These are phyloP conservation scores for Akanthomyces lecanii DNA, from an alignment of 2,329 filamentous ascomycete genomes.

Conservation along the genomic window DNA sequence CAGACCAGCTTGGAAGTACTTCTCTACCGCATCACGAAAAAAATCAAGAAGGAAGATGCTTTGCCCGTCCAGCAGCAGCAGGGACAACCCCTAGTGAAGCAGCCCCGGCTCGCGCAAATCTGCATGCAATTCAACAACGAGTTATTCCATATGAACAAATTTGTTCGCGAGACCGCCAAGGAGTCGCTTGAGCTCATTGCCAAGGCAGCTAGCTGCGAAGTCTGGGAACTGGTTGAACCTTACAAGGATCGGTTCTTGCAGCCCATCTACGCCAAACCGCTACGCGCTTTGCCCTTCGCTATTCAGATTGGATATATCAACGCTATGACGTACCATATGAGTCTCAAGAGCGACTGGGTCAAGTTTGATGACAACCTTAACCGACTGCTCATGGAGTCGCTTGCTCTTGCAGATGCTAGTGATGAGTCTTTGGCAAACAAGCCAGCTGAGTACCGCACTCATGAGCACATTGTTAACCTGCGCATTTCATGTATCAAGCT, in stretches of 20 bases:
- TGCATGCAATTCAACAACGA: conserved; percentile 85
- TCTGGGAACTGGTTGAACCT: conserved; percentile 83
- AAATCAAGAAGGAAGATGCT: conserved; percentile 71
- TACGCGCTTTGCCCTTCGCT: conserved; percentile 86
- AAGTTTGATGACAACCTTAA: conserved; percentile 90
- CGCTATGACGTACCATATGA: conserved; percentile 91
- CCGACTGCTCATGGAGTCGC: conserved; percentile 83
- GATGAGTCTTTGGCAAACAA: conserved; percentile 92
- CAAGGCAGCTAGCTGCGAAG: conserved; percentile 68
- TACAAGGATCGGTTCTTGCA: conserved; percentile 86
- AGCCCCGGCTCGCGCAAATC: conserved; percentile 65
- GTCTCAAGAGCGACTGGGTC: conserved; percentile 82
- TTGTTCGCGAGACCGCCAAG: conserved; percentile 85
- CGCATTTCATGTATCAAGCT: conserved; percentile 91
- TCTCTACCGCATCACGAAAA: conserved; percentile 72
- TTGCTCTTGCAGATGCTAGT: conserved; percentile 89
- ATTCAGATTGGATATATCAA: conserved; percentile 98
- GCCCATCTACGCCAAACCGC: conserved; percentile 91
- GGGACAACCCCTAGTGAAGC: conserved; percentile 44
- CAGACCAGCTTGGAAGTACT: conserved; percentile 79
- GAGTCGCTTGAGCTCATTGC: conserved; percentile 77
- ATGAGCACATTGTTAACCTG: conserved; percentile 86
- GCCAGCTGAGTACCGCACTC: conserved; percentile 89
- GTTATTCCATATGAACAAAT: conserved; percentile 90
- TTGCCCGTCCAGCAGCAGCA: conserved; percentile 34